These are phyloP conservation scores for Combretum micranthum DNA, from an alignment of 345 rosid species.

Conservation along the genomic window DNA sequence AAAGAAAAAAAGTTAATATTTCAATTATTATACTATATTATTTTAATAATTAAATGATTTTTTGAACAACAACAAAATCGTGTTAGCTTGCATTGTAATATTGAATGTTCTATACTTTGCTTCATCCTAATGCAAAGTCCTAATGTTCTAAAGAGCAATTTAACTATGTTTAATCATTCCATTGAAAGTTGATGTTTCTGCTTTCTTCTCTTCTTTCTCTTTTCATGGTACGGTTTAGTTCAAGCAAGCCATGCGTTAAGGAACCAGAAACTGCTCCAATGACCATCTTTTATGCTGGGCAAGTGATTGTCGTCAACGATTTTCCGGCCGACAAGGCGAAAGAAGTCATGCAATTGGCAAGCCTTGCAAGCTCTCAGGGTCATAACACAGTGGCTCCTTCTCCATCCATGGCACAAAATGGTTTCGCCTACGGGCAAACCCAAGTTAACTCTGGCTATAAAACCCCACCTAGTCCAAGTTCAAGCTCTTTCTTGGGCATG, in stretches of 20 bases:
- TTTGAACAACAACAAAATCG: not conserved
- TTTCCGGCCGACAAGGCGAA: slow-evolving; percentile 76
- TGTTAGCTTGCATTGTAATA: not conserved
- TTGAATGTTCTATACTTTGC: slow-evolving; percentile 6
- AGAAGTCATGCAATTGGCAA: slow-evolving; percentile 61
- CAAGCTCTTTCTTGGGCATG: not conserved
- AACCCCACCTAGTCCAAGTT: slow-evolving; percentile 22
- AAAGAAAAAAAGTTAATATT: too few species aligned
- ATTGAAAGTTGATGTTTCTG: not conserved
- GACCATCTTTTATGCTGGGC: slow-evolving; percentile 83
- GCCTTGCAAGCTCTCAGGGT: slow-evolving; percentile 35
- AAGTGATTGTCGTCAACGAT: slow-evolving; percentile 67
- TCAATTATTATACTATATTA: too few species aligned
- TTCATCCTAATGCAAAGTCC: slow-evolving; percentile 6
- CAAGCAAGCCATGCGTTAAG: slow-evolving; percentile 11
- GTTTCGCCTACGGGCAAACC: slow-evolving; percentile 16
- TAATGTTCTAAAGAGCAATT: not conserved
- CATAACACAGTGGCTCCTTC: slow-evolving; percentile 18
- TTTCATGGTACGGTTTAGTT: slow-evolving; percentile 14
- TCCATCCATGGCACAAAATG: slow-evolving; percentile 1
- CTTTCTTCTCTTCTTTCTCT: not conserved
- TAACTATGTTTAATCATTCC: not conserved
- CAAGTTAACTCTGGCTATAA: slow-evolving; percentile 19
- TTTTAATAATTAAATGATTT: slow-evolving; percentile 2
- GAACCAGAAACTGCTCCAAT: slow-evolving; percentile 48